Conservation (phyloP, 2,329 filamentous ascomycete species). For the Apiospora hydei region DNA sequence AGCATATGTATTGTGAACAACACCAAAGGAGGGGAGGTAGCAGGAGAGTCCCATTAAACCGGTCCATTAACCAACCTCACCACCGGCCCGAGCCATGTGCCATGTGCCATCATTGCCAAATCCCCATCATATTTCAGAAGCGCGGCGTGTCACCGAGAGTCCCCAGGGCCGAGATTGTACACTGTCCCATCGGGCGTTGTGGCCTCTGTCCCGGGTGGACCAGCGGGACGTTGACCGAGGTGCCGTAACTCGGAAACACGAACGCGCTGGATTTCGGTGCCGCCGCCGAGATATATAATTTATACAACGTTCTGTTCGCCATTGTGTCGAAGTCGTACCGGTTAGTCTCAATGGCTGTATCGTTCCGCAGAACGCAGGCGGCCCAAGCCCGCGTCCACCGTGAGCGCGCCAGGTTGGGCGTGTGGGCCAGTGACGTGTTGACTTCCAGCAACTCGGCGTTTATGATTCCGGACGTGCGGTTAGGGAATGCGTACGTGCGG, state of each 20-base stretch:
- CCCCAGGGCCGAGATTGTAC: background rate
- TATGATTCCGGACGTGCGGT: conserved; percentile 15
- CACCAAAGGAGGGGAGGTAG: too few species aligned
- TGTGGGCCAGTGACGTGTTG: conserved; percentile 29
- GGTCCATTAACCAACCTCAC: background rate
- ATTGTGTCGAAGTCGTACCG: background rate
- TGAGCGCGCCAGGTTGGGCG: conserved; percentile 29
- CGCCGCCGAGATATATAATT: background rate
- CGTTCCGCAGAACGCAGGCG: conserved; percentile 33
- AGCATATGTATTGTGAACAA: too few species aligned
- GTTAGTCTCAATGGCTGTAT: conserved; percentile 30
- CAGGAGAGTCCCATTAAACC: background rate
- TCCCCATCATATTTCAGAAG: too few species aligned
- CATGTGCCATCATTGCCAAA: background rate
- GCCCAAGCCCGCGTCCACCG: conserved; percentile 31
- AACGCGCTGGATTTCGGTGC: background rate
- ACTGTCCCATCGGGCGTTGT: background rate
- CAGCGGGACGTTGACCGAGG: background rate
- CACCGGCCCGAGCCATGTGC: background rate
- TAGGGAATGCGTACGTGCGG: conserved; percentile 28
- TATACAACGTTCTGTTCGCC: background rate
- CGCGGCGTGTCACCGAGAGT: background rate
- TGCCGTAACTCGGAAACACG: background rate
- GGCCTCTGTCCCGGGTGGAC: background rate
- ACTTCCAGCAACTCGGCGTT: conserved; percentile 26